These are phyloP conservation scores for Russula lepida DNA, from an alignment of 768 basidiomycete species.

Conservation along the genomic window DNA sequence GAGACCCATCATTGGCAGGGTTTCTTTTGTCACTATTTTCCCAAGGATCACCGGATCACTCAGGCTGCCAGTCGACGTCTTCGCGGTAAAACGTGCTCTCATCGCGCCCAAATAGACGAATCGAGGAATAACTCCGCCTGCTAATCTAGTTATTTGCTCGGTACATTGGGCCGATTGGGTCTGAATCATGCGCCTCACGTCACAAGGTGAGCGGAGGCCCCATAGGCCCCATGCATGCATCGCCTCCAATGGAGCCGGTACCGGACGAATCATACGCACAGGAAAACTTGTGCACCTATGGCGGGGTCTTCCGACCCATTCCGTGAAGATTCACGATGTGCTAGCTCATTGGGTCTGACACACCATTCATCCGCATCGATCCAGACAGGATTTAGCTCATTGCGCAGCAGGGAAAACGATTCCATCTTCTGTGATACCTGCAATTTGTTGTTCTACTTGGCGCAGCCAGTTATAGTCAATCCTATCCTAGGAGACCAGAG, in stretches of 20 bases:
- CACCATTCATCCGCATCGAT: not conserved
- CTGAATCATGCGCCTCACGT: not conserved
- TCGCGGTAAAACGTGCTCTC: conserved; percentile 8
- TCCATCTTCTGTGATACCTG: conserved; percentile 3
- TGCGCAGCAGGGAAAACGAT: conserved; percentile 9
- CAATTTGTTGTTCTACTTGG: not conserved
- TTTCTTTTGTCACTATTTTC: not conserved
- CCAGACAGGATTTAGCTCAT: not conserved
- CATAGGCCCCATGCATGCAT: not conserved
- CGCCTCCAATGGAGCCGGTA: not conserved
- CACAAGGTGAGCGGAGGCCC: not conserved
- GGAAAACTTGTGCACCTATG: not conserved
- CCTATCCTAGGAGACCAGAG: conserved; percentile 10
- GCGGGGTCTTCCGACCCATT: not conserved
- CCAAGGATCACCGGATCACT: conserved; percentile 5
- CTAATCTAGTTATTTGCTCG: not conserved
- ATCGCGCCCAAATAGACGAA: not conserved
- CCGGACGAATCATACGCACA: not conserved
- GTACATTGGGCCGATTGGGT: not conserved
- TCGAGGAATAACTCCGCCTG: not conserved
- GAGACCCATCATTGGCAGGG: conserved; percentile 2
- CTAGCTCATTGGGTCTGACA: not conserved
- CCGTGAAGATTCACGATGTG: not conserved
- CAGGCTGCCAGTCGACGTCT: not conserved
- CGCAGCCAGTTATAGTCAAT: not conserved